Evolutionary conservation across 2,329 filamentous ascomycete species (phyloP).

Genomic region (Pestalotiopsis sp.): DNA sequence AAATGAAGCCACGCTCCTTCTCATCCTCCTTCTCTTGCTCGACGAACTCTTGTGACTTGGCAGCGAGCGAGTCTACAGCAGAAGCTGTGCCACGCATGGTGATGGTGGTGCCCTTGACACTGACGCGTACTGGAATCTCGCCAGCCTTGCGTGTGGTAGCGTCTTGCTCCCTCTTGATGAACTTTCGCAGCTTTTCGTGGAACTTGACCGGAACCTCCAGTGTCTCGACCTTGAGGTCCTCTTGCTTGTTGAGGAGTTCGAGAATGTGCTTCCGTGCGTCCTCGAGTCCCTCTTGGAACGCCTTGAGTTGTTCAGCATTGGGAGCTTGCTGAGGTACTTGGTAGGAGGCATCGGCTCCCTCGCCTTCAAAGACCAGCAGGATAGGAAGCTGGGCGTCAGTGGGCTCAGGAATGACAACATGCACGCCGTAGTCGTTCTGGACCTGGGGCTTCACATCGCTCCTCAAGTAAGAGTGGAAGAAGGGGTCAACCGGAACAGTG

Average conservation of each 20-base stretch:
- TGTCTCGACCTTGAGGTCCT: slow-evolving; percentile 47
- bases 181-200: slow-evolving; percentile 62
- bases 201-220: slow-evolving; percentile 64
- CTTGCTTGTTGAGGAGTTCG: slow-evolving; percentile 59
- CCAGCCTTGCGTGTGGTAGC: slow-evolving; percentile 46
- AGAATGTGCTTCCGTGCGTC: slow-evolving; percentile 59
- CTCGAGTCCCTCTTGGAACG: slow-evolving; percentile 55
- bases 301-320: slow-evolving; percentile 46
- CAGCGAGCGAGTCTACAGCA: slow-evolving; percentile 68
- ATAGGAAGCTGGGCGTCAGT: slow-evolving; percentile 60
- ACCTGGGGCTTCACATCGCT: slow-evolving; percentile 64
- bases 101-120: slow-evolving; percentile 59
- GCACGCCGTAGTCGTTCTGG: slow-evolving; percentile 69
- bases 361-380: slow-evolving; percentile 74
- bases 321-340: slow-evolving; percentile 56
- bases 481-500: slow-evolving; percentile 69
- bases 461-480: slow-evolving; percentile 74
- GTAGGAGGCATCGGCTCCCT: slow-evolving; percentile 46
- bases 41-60: slow-evolving; percentile 77
- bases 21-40: slow-evolving; percentile 90
- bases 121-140: slow-evolving; percentile 61
- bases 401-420: slow-evolving; percentile 69
- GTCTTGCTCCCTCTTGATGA: slow-evolving; percentile 66
- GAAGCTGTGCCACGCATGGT: slow-evolving; percentile 76
- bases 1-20: slow-evolving; percentile 84